phyloP scores from a whole-genome alignment of 495 filamentous ascomycete species.

The Bombardia bombarda region DNA sequence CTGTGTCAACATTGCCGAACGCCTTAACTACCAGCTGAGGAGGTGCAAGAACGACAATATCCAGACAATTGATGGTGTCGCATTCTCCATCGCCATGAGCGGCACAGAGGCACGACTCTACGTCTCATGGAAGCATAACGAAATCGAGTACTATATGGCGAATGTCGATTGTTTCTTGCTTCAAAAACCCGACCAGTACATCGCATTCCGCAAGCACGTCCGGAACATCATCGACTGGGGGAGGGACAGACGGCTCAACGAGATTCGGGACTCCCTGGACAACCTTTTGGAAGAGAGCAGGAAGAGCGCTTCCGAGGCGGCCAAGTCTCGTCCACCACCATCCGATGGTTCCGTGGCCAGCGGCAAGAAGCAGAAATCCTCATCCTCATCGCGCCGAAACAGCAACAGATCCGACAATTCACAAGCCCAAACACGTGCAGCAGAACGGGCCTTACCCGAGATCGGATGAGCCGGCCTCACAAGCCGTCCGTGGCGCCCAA shows the following conservation, averaged over 20 bases:
- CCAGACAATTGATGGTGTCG: slow-evolving; percentile 13
- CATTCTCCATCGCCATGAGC: slow-evolving; percentile 25
- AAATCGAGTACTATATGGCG: slow-evolving; percentile 18
- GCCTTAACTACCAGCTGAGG: slow-evolving; percentile 15
- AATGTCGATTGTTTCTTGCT: slow-evolving; percentile 6
- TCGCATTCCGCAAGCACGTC: slow-evolving; percentile 26
- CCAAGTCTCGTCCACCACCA: not conserved
- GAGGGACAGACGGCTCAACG: slow-evolving; percentile 17
- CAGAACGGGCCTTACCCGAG: no score
- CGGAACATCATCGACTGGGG: slow-evolving; percentile 29
- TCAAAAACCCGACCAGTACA: slow-evolving; percentile 18
- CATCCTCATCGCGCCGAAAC: no score
- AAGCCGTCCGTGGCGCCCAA: no score
- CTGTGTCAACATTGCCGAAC: slow-evolving; percentile 5
- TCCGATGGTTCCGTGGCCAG: not conserved
- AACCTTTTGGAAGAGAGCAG: slow-evolving; percentile 3
- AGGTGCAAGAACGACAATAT: slow-evolving; percentile 8
- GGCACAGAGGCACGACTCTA: slow-evolving; percentile 12
- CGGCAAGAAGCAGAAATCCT: not conserved
- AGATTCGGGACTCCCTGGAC: slow-evolving; percentile 24
- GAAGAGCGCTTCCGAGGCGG: not conserved
- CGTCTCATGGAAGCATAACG: slow-evolving; percentile 2
- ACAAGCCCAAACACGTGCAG: no score
- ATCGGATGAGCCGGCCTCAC: no score
- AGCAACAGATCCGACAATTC: no score